These are phyloP conservation scores for Isatis lusitanica DNA, from an alignment of 441 rosid genomes.

Conservation along the genomic window DNA sequence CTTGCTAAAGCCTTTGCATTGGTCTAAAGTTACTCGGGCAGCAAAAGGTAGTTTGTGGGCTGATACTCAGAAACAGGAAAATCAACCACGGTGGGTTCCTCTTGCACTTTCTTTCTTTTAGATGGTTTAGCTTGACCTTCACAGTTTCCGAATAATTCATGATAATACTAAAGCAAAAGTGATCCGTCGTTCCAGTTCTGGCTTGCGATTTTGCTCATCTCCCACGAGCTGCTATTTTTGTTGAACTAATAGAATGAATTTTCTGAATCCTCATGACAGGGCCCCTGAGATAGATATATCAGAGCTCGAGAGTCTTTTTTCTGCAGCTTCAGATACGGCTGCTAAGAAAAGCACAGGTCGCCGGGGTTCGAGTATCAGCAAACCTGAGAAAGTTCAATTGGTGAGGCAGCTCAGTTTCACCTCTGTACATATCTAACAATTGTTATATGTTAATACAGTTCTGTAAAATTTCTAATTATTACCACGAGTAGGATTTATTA, in stretches of 20 bases:
- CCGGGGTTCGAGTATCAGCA: conserved; percentile 78
- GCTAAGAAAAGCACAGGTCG: conserved; percentile 69
- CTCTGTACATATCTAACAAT: conserved; percentile 1
- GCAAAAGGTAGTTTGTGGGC: conserved; percentile 98
- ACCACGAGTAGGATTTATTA: conserved; percentile 1
- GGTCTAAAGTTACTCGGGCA: conserved; percentile 96
- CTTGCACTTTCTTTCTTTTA: conserved; percentile 1
- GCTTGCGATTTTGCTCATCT: conserved; percentile 9
- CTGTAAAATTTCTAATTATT: conserved; percentile 5
- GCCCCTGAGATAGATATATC: conserved; percentile 98
- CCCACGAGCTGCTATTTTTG: conserved; percentile 2
- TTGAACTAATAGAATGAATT: conserved; percentile 1
- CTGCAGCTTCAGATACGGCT: conserved; percentile 74
- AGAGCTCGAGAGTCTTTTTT: conserved; percentile 94
- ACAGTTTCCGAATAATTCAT: neutral
- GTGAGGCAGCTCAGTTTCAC: conserved; percentile 45
- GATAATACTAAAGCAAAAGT: neutral
- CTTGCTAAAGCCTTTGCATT: conserved; percentile 86
- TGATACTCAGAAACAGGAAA: conserved; percentile 79
- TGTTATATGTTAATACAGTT: conserved; percentile 7
- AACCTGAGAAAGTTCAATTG: conserved; percentile 95
- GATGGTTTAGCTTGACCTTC: conserved; percentile 16
- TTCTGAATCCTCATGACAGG: conserved; percentile 49
- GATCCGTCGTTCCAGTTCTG: neutral
- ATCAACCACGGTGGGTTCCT: conserved; percentile 65